Conservation (phyloP, 2,329 filamentous ascomycete species). For the Iodosphaeria phyllophila region DNA sequence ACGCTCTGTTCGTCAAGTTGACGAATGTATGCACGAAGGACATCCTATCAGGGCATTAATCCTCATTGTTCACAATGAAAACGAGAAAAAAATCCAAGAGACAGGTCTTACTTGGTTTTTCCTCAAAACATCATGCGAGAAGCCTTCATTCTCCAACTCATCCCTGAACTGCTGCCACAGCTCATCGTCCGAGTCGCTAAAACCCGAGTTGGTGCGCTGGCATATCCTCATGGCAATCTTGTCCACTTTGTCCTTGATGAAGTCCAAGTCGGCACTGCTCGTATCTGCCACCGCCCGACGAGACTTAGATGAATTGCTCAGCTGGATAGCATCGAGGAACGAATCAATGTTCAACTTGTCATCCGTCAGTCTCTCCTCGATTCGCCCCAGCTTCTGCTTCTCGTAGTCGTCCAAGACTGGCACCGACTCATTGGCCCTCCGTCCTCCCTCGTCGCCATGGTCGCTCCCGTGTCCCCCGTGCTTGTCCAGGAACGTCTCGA, state of each 20-base stretch:
- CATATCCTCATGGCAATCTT: conserved; percentile 32
- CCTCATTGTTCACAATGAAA: conserved; percentile 1
- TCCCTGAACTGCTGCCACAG: conserved; percentile 38
- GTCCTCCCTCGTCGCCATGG: conserved; percentile 7
- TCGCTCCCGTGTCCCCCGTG: conserved; percentile 13
- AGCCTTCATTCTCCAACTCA: conserved; percentile 39
- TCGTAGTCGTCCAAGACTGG: conserved; percentile 17
- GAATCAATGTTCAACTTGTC: conserved; percentile 33
- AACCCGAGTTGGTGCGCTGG: conserved; percentile 18
- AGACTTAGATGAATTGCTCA: conserved; percentile 25
- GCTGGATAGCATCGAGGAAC: conserved; percentile 38
- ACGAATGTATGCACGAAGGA: conserved; percentile 40
- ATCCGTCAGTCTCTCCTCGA: conserved; percentile 26
- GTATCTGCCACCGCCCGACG: conserved; percentile 15
- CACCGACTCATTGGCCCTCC: conserved; percentile 9
- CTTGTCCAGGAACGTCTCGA: conserved; percentile 31
- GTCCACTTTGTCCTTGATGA: conserved; percentile 42
- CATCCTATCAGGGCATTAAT: conserved; percentile 23
- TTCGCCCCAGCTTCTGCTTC: conserved; percentile 20
- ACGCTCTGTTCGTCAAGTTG: conserved; percentile 32
- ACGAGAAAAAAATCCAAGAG: conserved; percentile 1
- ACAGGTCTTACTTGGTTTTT: conserved; percentile 34
- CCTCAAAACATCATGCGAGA: conserved; percentile 32
- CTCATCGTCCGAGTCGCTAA: conserved; percentile 25
- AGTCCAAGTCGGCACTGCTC: conserved; percentile 25